These are phyloP conservation scores for Cymbomonas tetramitiformis DNA, from an alignment of 139 green algal species.

Conservation along the genomic window DNA sequence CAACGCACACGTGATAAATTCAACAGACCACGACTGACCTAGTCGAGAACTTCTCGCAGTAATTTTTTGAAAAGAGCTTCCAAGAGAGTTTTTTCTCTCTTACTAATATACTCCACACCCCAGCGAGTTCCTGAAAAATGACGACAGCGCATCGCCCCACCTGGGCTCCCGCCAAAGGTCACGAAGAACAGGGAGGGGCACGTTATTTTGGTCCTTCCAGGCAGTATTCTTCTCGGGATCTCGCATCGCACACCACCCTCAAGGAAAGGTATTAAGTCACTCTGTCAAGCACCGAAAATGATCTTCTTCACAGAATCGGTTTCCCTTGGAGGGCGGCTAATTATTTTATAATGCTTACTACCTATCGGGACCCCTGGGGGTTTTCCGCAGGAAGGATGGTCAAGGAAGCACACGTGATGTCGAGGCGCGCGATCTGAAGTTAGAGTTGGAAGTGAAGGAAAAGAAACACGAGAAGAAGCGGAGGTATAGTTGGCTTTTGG, in stretches of 20 bases:
- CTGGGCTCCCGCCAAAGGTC: slow-evolving; percentile 34
- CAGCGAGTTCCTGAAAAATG: too few species aligned
- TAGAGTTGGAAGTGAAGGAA: slow-evolving; percentile 27
- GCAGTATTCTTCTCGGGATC: slow-evolving; percentile 29
- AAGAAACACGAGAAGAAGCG: slow-evolving; percentile 8
- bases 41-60: too few species aligned
- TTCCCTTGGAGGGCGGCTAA: neutral
- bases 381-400: slow-evolving; percentile 1
- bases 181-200: slow-evolving; percentile 36
- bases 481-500: too few species aligned
- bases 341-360: neutral
- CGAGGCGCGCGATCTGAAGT: slow-evolving; percentile 16
- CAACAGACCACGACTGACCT: too few species aligned
- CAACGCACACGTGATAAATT: too few species aligned
- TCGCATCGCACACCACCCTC: slow-evolving; percentile 23
- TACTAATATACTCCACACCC: too few species aligned
- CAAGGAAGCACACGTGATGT: slow-evolving; percentile 20
- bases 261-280: slow-evolving; percentile 21
- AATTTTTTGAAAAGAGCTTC: too few species aligned
- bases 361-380: neutral
- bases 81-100: too few species aligned
- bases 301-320: neutral
- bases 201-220: slow-evolving; percentile 28
- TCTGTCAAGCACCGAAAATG: neutral
- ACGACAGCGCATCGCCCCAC: slow-evolving; percentile 36